These are phyloP conservation scores for Diaporthe sp. DNA, from an alignment of 2,329 filamentous ascomycete genomes.

Conservation along the genomic window DNA sequence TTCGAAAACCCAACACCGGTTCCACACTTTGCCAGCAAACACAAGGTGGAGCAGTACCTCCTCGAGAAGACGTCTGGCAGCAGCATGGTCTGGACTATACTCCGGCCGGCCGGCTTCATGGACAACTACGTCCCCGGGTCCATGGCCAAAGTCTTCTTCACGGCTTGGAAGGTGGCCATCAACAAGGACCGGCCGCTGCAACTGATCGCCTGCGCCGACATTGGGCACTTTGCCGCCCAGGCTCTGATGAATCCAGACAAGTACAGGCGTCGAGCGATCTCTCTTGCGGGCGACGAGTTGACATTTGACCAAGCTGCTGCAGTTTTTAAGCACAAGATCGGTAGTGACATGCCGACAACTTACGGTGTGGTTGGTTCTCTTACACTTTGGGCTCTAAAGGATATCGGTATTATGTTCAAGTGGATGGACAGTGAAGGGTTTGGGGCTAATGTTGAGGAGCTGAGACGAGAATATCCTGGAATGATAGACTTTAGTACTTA, in stretches of 20 bases:
- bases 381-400: not conserved
- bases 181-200: slow-evolving; percentile 51
- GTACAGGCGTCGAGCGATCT: slow-evolving; percentile 51
- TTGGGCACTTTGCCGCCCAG: slow-evolving; percentile 55
- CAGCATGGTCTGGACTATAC: slow-evolving; percentile 48
- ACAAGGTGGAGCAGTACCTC: slow-evolving; percentile 71
- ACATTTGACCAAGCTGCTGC: slow-evolving; percentile 49
- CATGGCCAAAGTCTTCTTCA: slow-evolving; percentile 49
- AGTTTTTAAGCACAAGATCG: slow-evolving; percentile 51
- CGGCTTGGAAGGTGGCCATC: slow-evolving; percentile 49
- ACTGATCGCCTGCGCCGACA: slow-evolving; percentile 53
- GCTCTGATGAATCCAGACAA: slow-evolving; percentile 51
- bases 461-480: not conserved
- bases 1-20: slow-evolving; percentile 65
- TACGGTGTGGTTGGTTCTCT: not conserved
- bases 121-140: slow-evolving; percentile 53
- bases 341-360: slow-evolving; percentile 33
- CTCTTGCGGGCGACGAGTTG: slow-evolving; percentile 57
- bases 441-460: not conserved
- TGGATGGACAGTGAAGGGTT: slow-evolving; percentile 15
- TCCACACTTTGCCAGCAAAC: slow-evolving; percentile 71
- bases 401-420: slow-evolving; percentile 9
- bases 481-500: slow-evolving; percentile 1
- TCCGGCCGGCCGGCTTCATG: slow-evolving; percentile 54
- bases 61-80: slow-evolving; percentile 51